Evolutionary conservation across 2,329 filamentous ascomycete genomes (phyloP), one percentile per base, ranked within the genome.

Genomic region (Tolypocladium endophyticum): DNA sequence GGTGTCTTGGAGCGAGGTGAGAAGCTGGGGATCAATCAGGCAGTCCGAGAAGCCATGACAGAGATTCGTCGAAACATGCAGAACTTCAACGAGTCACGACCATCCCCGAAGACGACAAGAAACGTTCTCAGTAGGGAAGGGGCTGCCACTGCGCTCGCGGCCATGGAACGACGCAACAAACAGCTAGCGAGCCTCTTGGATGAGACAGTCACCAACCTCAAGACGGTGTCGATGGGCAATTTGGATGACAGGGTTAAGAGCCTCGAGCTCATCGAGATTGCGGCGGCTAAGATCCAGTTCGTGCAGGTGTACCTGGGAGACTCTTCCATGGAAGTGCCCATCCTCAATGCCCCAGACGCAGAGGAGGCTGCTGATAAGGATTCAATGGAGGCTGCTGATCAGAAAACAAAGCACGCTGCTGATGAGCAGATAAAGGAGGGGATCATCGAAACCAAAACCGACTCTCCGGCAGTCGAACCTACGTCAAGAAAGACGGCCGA

Each of bases 61-160:
- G 90, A 95, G 72, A 87, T 93, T 56, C 83, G 84, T 61, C 88
- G 88, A 67, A 92, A 91, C 64, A 84, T 92, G 64, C 83, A 88
- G 67, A 82, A 81, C 36, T 78, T 88, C 38, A 87, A 89, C 63
- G 82, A 84, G 60, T 76, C 79, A 2, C 76, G 80, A 38, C 77
- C 74, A 36, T 71, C 74, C 18, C 73, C 76, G 28, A 74, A 73
- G 57, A 70, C 73, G 8, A 68, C 71, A 14, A 72, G 70, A 52
- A 70, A 73, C 47, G 63, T 74, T 1, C 69, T 76, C 28, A 66
- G 66, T 3, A 74, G 77, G 18, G 68, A 72, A 64, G 69, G 69
- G 57, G 65, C 67, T 12, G 63, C 66, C 54, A 68, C 63, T 30
- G 74, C 77, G 1, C 67, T 86, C 18, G 73, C 75, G 5, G 75